A percentile compares a stretch with the other conserved stretches of the same genome.
Evolutionary conservation across 352 stramenopile species (phyloP).

Genomic region (Globisporangium cederbergense): DNA sequence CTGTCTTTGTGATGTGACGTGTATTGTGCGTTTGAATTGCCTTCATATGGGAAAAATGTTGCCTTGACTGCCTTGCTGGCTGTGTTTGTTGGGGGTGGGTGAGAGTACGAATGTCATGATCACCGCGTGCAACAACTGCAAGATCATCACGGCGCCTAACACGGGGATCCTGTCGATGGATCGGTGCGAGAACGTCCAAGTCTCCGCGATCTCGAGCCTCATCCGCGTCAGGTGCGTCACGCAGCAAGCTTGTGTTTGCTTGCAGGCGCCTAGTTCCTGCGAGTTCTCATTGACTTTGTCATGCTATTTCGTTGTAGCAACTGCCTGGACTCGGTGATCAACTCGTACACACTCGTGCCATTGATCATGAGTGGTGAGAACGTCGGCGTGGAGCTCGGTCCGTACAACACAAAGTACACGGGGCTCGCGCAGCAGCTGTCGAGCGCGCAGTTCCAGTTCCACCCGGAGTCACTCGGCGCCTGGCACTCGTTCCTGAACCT

Average conservation of each 20-base stretch:
- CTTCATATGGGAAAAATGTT: conserved; percentile 6
- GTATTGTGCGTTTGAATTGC: background rate
- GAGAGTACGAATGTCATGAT: conserved; percentile 86
- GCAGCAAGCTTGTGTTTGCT: background rate
- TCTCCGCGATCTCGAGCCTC: conserved; percentile 84
- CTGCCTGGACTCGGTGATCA: conserved; percentile 91
- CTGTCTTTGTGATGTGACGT: background rate
- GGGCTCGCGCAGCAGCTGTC: conserved; percentile 78
- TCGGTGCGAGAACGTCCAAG: conserved; percentile 92
- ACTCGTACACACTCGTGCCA: conserved; percentile 89
- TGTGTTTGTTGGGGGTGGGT: conserved; percentile 5
- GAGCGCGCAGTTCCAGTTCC: conserved; percentile 39
- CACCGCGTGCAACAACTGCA: conserved; percentile 93
- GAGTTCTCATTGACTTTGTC: no score
- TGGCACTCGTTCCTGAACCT: conserved; percentile 75
- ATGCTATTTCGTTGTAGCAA: conserved; percentile 54
- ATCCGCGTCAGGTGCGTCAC: conserved; percentile 72
- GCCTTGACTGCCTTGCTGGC: conserved; percentile 47
- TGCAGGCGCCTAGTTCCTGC: no score
- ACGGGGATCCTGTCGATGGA: conserved; percentile 91
- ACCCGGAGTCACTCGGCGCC: conserved; percentile 42
- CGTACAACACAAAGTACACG: conserved; percentile 95
- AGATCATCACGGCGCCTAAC: conserved; percentile 93
- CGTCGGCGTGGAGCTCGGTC: conserved; percentile 91
- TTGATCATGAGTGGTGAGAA: conserved; percentile 95